Base-by-base conservation (phyloP, 1,284 basidiomycete genomes). In the Cerrena zonata region DNA sequence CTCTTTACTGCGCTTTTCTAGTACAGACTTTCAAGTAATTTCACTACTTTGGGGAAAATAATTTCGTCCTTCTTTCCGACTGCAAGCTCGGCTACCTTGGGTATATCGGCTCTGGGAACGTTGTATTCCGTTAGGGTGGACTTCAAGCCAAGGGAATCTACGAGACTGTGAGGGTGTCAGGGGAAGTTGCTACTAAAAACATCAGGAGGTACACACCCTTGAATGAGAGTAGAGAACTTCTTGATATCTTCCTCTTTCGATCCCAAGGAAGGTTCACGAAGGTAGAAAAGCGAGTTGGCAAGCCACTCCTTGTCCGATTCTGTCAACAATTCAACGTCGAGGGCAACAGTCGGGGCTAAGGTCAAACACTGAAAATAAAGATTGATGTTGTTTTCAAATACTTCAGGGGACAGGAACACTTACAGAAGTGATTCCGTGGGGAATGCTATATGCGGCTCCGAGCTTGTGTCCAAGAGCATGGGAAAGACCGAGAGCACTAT, bases 391-490 rank as follows among this genome's bases (percentile, higher is more conserved):
- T 30, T 13, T 25, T 10, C 12, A 37, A 27, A 40, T 44, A 18
- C n/a, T n/a, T 12, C 47, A 30, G 22, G 5, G 26, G 15, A 22
- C n/a, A 5, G 12, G 21, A 25, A n/a, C 5, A 63, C 78, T 63
- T 55, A 84, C 85, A 21, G 86, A 89, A 4, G 89, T 91, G 57
- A 90, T 86, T 2, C 89, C 89, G 63, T 92, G 89, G 10, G 84
- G 81, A 52, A 92, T 91, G 47, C 73, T 68, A 62, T 91, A 92
- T 22, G 75, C 75, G 3, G 87, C 86, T 2, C 89, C 89, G 11
- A 92, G 74, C 58, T 78, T 82, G 62, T 91, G 87, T 12, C 86
- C 85, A 1, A 89, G 72, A 5, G 79, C 68, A 67, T 91, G 89
- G 19, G 85, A 88, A 12, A 91, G 70, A 19, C 89, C 90, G 13